Base-by-base conservation (phyloP, 2,329 filamentous ascomycete species). In the Podosphaera leucotricha region DNA sequence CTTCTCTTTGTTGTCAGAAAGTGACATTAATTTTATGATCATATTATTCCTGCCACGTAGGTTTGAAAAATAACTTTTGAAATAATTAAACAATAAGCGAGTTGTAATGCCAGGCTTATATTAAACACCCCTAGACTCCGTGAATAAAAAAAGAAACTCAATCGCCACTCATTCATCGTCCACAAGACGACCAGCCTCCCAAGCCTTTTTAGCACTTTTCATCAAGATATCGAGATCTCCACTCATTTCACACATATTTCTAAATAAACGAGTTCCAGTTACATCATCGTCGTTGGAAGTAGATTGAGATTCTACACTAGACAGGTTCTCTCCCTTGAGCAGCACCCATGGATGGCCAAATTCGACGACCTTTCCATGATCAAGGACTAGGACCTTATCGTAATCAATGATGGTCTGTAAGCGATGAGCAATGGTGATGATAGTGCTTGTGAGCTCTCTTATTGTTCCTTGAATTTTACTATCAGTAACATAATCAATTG, bases 391-490 rank as follows among this genome's bases (percentile, higher is more conserved):
- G 13, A 98, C 87, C 65, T 92, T 93, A 64, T 98, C 90, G 57
- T 95, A 98, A 59, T 98, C 90, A 22, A 90, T 86, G 60, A 98
- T 95, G 0, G 90, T 98, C 58, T 93, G 85, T 50, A 98, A 67
- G n/a, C 90, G 75, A 62, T 98, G 90, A 0, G 90, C 90, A 55
- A 98, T 95, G 0, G 90, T 95, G 58, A 95, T 82, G 47, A 92
- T 93, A 0, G 90, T 98, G 59, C 85, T 83, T 51, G 77, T 80
- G 53, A 95, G 71, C 60, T 93, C 81, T n/a, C 85, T 79, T 48
- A 98, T 86, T 0, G 90, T 95, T 54, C 83, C 84, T 62, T 98
- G 90, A 52, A 98, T 95, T 64, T 93, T 94, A 42, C 78, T 70
- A 56, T 98, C 90, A 1, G 90, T 98, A 4, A 77, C 80, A 61